Conservation (phyloP, 768 basidiomycete genomes). For the Psilocybe cyanescens region DNA sequence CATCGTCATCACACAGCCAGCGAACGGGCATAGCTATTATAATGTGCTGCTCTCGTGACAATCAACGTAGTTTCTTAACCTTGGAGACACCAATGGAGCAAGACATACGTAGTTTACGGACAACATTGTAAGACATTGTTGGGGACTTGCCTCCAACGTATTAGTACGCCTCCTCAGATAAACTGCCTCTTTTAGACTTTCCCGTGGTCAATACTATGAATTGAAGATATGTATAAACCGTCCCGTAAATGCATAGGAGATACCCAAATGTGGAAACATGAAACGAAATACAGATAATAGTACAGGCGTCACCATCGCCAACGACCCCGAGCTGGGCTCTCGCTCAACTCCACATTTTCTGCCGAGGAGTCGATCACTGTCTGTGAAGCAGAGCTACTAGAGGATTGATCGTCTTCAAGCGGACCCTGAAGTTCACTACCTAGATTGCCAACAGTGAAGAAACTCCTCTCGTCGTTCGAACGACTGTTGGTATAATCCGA, state of each 20-base stretch:
- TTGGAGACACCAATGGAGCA: not conserved
- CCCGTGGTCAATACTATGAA: not conserved
- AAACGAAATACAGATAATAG: too few relatives aligned
- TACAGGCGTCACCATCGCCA: not conserved
- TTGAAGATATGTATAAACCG: too few relatives aligned
- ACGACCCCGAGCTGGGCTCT: not conserved
- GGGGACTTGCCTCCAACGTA: not conserved
- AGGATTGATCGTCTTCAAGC: slow-evolving; percentile 1
- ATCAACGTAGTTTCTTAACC: not conserved
- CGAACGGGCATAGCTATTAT: not conserved
- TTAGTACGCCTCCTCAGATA: not conserved
- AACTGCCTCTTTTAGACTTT: not conserved
- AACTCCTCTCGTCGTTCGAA: slow-evolving; percentile 2
- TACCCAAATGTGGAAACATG: too few relatives aligned
- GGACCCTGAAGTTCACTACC: slow-evolving; percentile 15
- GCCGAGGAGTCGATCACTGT: slow-evolving; percentile 1
- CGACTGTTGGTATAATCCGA: not conserved
- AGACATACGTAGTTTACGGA: not conserved
- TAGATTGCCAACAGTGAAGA: slow-evolving; percentile 22
- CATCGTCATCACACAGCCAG: not conserved
- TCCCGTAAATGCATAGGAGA: too few relatives aligned
- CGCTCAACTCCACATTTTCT: not conserved
- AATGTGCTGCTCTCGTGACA: not conserved
- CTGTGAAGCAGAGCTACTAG: not conserved
- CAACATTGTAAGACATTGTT: too few relatives aligned